Evolutionary conservation across 257 asterid species (phyloP), one percentile per base, ranked within the genome.

Genomic region (Solanum phureja): DNA sequence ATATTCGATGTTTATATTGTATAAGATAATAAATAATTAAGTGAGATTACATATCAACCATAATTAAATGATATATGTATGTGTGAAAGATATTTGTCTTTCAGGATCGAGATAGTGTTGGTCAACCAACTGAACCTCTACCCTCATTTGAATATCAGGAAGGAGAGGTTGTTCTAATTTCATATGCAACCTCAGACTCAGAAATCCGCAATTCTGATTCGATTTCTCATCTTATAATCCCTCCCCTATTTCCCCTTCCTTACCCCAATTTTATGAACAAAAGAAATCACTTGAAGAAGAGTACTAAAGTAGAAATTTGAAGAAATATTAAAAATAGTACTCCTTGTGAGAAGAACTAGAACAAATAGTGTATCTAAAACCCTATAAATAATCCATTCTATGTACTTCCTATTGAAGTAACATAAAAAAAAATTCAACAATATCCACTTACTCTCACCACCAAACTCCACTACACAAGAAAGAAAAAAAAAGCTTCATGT

Each of bases 391-490:
- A 46, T 81, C 68, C 85, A 44, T 82, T 82, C 58, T 49, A 82
- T 82, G 86, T 49, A 49, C 86, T 82, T 82, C 86, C 86, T 82
- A 82, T 29, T 82, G 69, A 82, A 82, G 85, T 71, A 82, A 49
- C 86, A 49, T 82, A 49, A 82, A 82, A 56, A 56, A 82, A 18
- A 5, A 5, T 27, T 82, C 44, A 18, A 82, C 29, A 81, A 27
- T 79, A 27, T 81, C 85, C 29, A 81, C 31, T 73, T 74, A 23
- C 86, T 82, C 86, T 82, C 86, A 82, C 86, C 42, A 82, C 44
- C 69, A 29, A 29, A 82, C 69, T 49, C 86, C 86, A 82, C 86
- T 49, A 82, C 40, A 82, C 69, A 31, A 49, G 85, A 81, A 27
- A 42, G 27, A n/a, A 24, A 27, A 14, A 79, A 42, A 82, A 40